Conservation (phyloP, 2,329 filamentous ascomycete species). For the Moelleriella libera region DNA sequence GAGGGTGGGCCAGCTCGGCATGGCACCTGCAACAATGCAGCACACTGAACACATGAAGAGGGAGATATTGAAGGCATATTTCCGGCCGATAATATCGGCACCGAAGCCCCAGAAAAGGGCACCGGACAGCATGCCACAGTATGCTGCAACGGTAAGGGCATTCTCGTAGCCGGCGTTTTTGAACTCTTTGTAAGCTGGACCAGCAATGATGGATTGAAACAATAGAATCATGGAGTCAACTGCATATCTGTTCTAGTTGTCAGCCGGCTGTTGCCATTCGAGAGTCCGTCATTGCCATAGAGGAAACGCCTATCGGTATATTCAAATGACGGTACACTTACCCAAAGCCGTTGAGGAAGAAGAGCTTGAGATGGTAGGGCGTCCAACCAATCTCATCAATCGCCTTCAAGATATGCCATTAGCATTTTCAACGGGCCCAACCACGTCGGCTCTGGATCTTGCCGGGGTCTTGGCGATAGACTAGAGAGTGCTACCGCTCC, state of each 20-base stretch:
- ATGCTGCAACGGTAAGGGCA: conserved; percentile 48
- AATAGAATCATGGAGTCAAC: conserved; percentile 32
- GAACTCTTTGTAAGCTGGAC: conserved; percentile 45
- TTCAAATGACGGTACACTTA: conserved; percentile 6
- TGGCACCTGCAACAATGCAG: conserved; percentile 48
- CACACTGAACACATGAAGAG: conserved; percentile 46
- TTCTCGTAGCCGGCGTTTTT: conserved; percentile 35
- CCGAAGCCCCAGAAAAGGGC: conserved; percentile 56
- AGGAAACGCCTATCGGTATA: not conserved
- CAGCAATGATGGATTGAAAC: conserved; percentile 49
- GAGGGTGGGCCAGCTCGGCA: conserved; percentile 51
- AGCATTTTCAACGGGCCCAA: not conserved
- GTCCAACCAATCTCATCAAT: conserved; percentile 50
- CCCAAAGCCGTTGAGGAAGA: conserved; percentile 48
- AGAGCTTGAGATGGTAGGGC: conserved; percentile 42
- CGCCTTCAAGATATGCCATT: conserved; percentile 14
- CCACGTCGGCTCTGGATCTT: no score
- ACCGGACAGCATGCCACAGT: conserved; percentile 38
- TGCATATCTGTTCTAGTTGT: conserved; percentile 19
- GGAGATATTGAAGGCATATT: conserved; percentile 54
- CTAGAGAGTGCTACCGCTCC: not conserved
- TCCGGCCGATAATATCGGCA: conserved; percentile 54
- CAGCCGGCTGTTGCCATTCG: not conserved
- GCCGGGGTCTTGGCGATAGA: not conserved
- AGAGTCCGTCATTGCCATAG: not conserved